Evolutionary conservation across 495 filamentous ascomycete species (phyloP), one percentile per base, ranked within the genome.

Genomic region (Penicillium diatomitis): DNA sequence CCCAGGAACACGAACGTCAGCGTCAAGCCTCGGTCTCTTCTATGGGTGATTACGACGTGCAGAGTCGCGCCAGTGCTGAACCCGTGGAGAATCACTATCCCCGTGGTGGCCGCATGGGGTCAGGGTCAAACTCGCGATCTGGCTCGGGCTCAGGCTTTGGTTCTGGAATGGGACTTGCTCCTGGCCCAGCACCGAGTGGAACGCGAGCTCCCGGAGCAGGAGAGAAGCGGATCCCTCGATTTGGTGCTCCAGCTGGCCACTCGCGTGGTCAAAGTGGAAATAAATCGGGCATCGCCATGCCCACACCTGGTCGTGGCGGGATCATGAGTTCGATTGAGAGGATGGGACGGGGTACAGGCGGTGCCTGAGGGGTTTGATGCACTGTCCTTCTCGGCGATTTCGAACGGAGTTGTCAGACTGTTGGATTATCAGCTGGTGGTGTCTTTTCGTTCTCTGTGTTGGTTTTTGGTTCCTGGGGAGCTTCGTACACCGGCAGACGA

Each of bases 241-340:
- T 61, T 32, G 60, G 62, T 30, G 66, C 54, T 8, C 56, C 66
- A 29, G 59, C 53, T 29, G 60, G 58, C 32, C 69, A 68, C 42
- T 56, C 49, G 10, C 62, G 69, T 20, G 63, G 63, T n/a, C 71
- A 66, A 45, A 74, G 69, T 38, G 61, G 64, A 12, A 61, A 65
- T 10, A 64, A 64, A 39, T 72, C 69, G 20, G 69, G 69, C 2
- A 74, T 74, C 54, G 69, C 69, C 12, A 61, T 71, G 33, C 65
- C 62, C 34, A 71, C 69, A 0, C 71, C 71, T 8, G 71, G 72
- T 45, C 68, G 77, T 32, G 76, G 75, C 47, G 80, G 82, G 36
- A 83, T 86, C 50, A 84, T 86, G 83, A 78, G 76, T 40, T 83
- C 80, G 5, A 84, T 86, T 65, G 83, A 85, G 67, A 75, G 79